Conservation (phyloP, 2,329 filamentous ascomycete genomes). For the Paracorniculantispora psalliotae region DNA sequence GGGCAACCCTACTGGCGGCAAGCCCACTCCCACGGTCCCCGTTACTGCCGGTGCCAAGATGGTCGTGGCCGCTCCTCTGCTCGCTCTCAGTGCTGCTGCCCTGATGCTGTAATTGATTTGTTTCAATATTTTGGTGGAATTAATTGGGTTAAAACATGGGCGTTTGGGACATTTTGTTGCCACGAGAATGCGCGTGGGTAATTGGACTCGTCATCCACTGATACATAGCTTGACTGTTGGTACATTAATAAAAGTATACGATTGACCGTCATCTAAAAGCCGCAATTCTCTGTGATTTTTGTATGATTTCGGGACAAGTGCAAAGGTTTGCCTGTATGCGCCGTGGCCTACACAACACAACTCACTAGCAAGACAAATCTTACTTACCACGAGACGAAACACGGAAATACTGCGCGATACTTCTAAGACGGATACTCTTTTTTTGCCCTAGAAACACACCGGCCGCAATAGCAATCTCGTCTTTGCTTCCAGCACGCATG, state of each 20-base stretch:
- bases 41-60: constrained; percentile 6
- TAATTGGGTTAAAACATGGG: not conserved
- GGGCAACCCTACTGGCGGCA: not conserved
- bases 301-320: no score
- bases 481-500: no score
- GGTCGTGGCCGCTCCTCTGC: not conserved
- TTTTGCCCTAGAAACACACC: no score
- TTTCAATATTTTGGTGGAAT: not conserved
- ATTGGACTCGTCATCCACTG: not conserved
- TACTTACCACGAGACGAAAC: no score
- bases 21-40: not conserved
- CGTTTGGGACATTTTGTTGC: not conserved
- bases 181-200: not conserved
- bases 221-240: constrained; percentile 6
- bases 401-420: no score
- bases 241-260: constrained; percentile 2
- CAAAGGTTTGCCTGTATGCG: no score
- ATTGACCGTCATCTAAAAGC: no score
- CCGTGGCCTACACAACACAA: no score
- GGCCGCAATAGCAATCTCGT: no score
- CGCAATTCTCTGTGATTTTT: no score
- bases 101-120: constrained; percentile 3
- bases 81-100: constrained; percentile 7
- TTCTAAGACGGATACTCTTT: no score
- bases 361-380: no score